Conservation (phyloP, 768 basidiomycete species). For the Glaciozyma martinii region DNA sequence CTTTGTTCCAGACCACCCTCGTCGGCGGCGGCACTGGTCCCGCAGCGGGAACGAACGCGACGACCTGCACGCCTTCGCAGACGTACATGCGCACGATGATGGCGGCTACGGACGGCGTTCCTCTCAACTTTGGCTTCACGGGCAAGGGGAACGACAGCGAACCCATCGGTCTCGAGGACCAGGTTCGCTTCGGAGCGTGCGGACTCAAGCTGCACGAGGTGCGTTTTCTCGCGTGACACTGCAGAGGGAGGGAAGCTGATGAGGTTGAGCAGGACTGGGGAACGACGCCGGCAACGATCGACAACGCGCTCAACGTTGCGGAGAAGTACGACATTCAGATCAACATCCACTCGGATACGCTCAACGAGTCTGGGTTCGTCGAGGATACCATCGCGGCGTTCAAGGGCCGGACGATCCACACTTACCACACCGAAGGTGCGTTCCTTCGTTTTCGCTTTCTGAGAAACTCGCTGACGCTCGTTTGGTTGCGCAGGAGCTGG, state of each 20-base stretch:
- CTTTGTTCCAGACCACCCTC: conserved; percentile 74
- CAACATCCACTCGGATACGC: conserved; percentile 92
- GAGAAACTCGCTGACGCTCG: neutral
- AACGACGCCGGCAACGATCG: conserved; percentile 71
- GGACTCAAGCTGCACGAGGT: conserved; percentile 89
- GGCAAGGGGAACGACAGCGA: conserved; percentile 94
- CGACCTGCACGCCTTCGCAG: conserved; percentile 84
- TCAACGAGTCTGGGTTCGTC: conserved; percentile 96
- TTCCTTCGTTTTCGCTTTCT: conserved; percentile 32
- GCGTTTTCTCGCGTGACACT: conserved; percentile 4
- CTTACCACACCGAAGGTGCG: conserved; percentile 96
- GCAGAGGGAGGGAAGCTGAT: neutral
- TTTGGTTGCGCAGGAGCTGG: conserved; percentile 14
- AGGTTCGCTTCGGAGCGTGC: conserved; percentile 70
- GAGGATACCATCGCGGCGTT: conserved; percentile 88
- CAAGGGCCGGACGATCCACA: conserved; percentile 83
- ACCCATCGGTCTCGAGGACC: conserved; percentile 61
- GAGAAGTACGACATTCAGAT: conserved; percentile 93
- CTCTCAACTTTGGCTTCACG: conserved; percentile 90
- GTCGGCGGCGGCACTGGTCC: conserved; percentile 96
- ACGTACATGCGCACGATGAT: conserved; percentile 89
- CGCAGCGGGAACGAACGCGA: conserved; percentile 77
- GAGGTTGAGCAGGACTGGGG: conserved; percentile 66
- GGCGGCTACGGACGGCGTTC: conserved; percentile 72
- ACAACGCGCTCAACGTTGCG: conserved; percentile 64